Conservation (phyloP, 345 rosid species). For the Populus ilicifolia region DNA sequence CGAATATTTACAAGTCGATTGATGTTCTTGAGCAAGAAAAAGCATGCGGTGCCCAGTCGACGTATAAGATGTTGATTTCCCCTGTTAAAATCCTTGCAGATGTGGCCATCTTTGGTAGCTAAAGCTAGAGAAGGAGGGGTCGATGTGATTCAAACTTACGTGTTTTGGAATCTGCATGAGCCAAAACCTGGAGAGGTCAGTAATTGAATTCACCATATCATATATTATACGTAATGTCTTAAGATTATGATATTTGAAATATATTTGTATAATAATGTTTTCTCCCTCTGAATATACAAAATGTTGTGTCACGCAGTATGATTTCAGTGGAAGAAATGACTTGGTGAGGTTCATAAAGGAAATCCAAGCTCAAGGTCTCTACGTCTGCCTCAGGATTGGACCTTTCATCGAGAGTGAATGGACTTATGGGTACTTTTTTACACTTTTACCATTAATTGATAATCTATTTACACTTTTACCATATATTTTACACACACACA, state of each 20-base stretch:
- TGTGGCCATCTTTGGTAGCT: conserved; percentile 83
- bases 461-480: no score
- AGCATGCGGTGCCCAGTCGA: no score
- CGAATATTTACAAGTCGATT: no score
- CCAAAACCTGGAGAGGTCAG: conserved; percentile 75
- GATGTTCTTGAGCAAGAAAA: no score
- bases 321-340: conserved; percentile 76
- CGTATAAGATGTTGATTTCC: no score
- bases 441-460: no score
- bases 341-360: conserved; percentile 74
- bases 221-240: no score
- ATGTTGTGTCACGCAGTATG: conserved; percentile 43
- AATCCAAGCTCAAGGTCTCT: conserved; percentile 75
- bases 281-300: no score
- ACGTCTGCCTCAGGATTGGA: conserved; percentile 78
- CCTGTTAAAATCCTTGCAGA: conserved; percentile 35
- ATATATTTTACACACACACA: no score
- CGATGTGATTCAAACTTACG: conserved; percentile 85
- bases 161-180: conserved; percentile 93
- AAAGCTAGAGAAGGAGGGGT: conserved; percentile 88
- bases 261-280: background rate
- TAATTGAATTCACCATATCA: background rate
- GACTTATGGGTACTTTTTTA: conserved; percentile 63
- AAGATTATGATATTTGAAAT: no score
- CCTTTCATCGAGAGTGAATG: conserved; percentile 84